Conservation (phyloP, 768 basidiomycete species). For the Lyophyllum semitale region DNA sequence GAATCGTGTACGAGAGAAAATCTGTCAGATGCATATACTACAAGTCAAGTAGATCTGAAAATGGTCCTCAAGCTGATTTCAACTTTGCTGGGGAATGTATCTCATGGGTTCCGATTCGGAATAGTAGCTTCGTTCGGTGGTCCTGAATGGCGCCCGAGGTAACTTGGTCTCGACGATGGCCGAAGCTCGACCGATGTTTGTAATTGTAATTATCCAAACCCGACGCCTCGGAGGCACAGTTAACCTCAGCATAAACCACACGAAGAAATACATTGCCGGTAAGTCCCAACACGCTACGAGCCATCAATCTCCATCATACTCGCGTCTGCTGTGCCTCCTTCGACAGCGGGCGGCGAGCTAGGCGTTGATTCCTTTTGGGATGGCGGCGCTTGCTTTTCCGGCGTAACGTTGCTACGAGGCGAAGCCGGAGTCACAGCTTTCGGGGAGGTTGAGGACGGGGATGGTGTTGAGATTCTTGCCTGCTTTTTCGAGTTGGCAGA, state of each 20-base stretch:
- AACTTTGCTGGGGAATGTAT: background rate
- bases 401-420: slow-evolving; percentile 3
- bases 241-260: background rate
- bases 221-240: background rate
- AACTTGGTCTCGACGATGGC: background rate
- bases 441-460: slow-evolving; percentile 15
- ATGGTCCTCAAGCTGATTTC: background rate
- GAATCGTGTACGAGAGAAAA: background rate
- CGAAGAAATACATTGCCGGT: slow-evolving; percentile 2
- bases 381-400: background rate
- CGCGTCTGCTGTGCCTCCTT: slow-evolving; percentile 25
- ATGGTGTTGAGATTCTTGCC: slow-evolving; percentile 20
- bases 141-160: background rate
- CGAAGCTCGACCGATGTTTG: background rate
- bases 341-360: slow-evolving; percentile 15
- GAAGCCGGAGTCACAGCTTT: slow-evolving; percentile 6
- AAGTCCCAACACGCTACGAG: slow-evolving; percentile 10
- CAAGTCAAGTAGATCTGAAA: background rate
- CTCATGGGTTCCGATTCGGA: background rate
- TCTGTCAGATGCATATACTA: background rate
- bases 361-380: slow-evolving; percentile 18
- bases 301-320: slow-evolving; percentile 35
- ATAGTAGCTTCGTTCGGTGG: background rate
- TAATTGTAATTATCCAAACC: background rate
- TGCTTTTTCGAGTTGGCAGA: slow-evolving; percentile 39